These are phyloP conservation scores for Ophiocordyceps robertsii DNA, from an alignment of 2,329 filamentous ascomycete genomes.

Conservation along the genomic window DNA sequence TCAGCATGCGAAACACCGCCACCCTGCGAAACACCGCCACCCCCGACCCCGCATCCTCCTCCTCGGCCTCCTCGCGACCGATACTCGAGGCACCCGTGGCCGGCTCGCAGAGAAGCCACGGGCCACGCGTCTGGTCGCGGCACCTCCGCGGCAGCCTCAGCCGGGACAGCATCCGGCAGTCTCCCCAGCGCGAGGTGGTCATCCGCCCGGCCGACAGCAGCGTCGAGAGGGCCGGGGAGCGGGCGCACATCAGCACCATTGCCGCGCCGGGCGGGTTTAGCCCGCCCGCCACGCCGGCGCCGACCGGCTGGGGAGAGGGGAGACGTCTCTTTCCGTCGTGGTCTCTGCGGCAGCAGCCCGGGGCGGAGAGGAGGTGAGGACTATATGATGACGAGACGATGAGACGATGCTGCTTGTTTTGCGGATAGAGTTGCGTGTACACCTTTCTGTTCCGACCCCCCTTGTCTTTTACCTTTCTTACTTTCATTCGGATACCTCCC, in stretches of 20 bases:
- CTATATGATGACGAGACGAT: too few relatives aligned
- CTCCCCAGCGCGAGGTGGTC: background rate
- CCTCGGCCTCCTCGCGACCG: slow-evolving; percentile 11
- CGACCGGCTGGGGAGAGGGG: too few relatives aligned
- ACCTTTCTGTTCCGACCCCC: too few relatives aligned
- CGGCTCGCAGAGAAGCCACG: slow-evolving; percentile 3
- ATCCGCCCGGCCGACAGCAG: background rate
- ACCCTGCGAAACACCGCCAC: background rate
- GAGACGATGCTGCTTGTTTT: too few relatives aligned
- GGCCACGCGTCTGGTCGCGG: slow-evolving; percentile 13
- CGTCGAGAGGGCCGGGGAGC: background rate
- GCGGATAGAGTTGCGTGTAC: too few relatives aligned
- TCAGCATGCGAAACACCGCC: background rate
- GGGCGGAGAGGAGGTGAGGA: too few relatives aligned
- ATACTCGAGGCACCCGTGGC: background rate
- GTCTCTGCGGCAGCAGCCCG: too few relatives aligned
- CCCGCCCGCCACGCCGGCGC: too few relatives aligned
- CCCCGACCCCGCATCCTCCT: background rate
- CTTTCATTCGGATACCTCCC: too few relatives aligned
- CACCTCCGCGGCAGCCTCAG: slow-evolving; percentile 7
- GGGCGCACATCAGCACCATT: background rate
- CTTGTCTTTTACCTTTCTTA: too few relatives aligned
- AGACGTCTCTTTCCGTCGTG: too few relatives aligned
- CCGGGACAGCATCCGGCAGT: background rate
- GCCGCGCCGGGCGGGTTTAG: too few relatives aligned